Base-by-base conservation (phyloP, 2,329 filamentous ascomycete genomes). In the Triangularia verruculosa region DNA sequence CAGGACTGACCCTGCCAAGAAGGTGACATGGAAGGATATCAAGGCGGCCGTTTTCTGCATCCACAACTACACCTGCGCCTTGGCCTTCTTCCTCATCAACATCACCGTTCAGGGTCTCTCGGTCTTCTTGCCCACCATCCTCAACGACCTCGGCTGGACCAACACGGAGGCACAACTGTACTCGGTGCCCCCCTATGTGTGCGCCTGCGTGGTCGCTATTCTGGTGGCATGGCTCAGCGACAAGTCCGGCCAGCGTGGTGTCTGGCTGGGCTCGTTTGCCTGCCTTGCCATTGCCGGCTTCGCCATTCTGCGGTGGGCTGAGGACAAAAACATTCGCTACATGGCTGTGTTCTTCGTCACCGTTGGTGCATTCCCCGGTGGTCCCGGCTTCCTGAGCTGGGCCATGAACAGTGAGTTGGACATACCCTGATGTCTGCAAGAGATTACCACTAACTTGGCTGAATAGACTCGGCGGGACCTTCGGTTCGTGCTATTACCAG, bases 11-110 rank as follows among this genome's bases (percentile, higher is more conserved):
- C 69, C 80, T 11, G 74, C 79, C 58, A 81, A 83, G 71, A 76
- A 78, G 57, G 81, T 86, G 11, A 76, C 78, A 57, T 63, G 74
- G 61, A 72, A 74, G n/a, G 80, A 87, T 66, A 69, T 86, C 53
- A 82, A 80, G 74, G 74, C 77, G 28, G 82, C 83, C 3, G 70
- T 86, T 17, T 68, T 81, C 58, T 84, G 83, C 74, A 79, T 87
- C 70, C 85, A 85, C 74, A 86, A 85, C 75, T 83, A 83, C 70
- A 81, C 85, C 47, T 86, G 83, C 70, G 83, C 82, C 1, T 70
- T 80, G 4, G 83, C 83, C 6, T 86, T 86, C 77, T 84, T 86
- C 74, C 76, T 81, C 69, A 83, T 85, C 75, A 86, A 87, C 73
- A 82, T 87, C 69, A 86, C 83, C 0, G 83, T 87, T 1, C 83